Evolutionary conservation across 352 stramenopile species (phyloP), one percentile per base, ranked within the genome.

Genomic region (Pythium chondricola): DNA sequence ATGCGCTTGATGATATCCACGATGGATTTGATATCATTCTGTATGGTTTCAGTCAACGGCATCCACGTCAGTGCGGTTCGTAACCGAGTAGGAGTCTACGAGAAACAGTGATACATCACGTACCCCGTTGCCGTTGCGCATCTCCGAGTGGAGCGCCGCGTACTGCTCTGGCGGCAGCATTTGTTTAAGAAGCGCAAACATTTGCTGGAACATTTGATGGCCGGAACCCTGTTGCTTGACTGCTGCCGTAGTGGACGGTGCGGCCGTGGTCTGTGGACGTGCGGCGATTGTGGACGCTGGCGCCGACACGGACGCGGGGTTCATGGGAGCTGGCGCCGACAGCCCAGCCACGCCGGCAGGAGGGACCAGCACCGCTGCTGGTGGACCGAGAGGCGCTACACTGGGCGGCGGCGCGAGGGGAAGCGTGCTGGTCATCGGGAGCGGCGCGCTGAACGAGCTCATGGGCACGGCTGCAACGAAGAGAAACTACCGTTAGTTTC

Each of bases 1-100:
- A 86, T 86, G 13, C 80, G 74, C 67, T 93, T 93, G 67, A 93
- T 88, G 48, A 90, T 89, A 36, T 93, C 83, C 32, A 91, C 71
- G 49, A 93, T 90, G 0, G 78, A 84, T 50, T 91, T 93, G 56
- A 91, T 85, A 48, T 93, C 80, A 16, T 90, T 91, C 75, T 88
- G 49, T 29, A 17, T 31, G 10, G 26, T 27, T 37, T 6, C 22
- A n/a, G n/a, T n/a, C n/a, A n/a, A n/a, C n/a, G n/a, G n/a, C n/a
- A n/a, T n/a, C n/a, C n/a, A n/a, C n/a, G n/a, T n/a, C n/a, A n/a
- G n/a, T n/a, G n/a, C n/a, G n/a, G n/a, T n/a, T n/a, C n/a, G n/a
- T n/a, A n/a, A n/a, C n/a, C n/a, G n/a, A n/a, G n/a, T n/a, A n/a
- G n/a, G n/a, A n/a, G n/a, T n/a, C n/a, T n/a, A n/a, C n/a, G n/a